A percentile compares a stretch with the other conserved stretches of the same genome.
Evolutionary conservation across 2,329 filamentous ascomycete species (phyloP).

Genomic region (Teratosphaeria zuluensis): DNA sequence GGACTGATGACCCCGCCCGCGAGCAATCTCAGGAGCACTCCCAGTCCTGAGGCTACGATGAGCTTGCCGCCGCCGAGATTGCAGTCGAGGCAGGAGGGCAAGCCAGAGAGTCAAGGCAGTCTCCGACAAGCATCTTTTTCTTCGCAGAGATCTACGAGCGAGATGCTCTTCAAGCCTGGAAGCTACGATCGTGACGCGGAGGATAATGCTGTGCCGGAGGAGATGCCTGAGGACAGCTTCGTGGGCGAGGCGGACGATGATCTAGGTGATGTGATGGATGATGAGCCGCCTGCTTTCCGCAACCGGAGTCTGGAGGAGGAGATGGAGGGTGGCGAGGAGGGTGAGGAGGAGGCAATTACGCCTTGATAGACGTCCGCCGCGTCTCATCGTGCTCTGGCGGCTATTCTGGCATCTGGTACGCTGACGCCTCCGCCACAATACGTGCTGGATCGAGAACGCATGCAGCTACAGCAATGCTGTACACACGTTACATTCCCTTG

Average conservation of each 20-base stretch:
- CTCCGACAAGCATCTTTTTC: conserved; percentile 7
- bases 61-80: conserved; percentile 15
- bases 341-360: background rate
- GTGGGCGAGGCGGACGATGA: conserved; percentile 28
- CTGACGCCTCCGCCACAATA: no score
- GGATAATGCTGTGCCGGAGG: conserved; percentile 37
- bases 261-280: conserved; percentile 13
- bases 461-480: background rate
- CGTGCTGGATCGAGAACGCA: background rate
- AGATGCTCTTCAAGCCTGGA: conserved; percentile 46
- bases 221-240: conserved; percentile 43
- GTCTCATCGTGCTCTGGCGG: background rate
- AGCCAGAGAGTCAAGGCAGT: background rate
- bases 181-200: conserved; percentile 53
- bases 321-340: conserved; percentile 5
- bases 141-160: conserved; percentile 32
- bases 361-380: background rate
- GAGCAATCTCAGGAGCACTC: conserved; percentile 57
- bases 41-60: conserved; percentile 30
- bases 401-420: background rate
- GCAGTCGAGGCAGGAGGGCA: conserved; percentile 5
- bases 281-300: conserved; percentile 14
- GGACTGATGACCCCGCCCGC: conserved; percentile 86
- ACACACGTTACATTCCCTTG: background rate
- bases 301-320: conserved; percentile 20